Evolutionary conservation across 2,329 filamentous ascomycete genomes (phyloP), one percentile per base, ranked within the genome.

Genomic region (Exophiala viscosa): DNA sequence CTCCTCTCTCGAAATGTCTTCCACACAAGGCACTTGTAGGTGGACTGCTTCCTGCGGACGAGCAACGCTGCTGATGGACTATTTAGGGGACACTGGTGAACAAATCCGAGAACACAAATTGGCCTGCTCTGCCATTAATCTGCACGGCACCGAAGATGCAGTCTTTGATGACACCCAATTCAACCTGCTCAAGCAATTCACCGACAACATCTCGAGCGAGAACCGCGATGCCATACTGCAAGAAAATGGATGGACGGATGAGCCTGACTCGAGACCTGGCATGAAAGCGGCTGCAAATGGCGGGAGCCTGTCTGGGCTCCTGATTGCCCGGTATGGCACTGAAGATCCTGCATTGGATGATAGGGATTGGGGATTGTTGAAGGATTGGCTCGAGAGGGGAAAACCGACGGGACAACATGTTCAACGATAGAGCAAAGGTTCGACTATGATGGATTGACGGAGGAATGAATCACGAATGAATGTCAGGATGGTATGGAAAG

Each of bases 21-120:
- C 9, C 7, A 46, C 34, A 13, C 18, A 34, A n/a, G 33, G 17
- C n/a, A 53, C 50, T 17, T 53, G 45, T 48, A 35, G 38, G 45
- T 46, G 17, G 11, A 15, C 20, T 9, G 14, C 9, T 13, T 11
- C 5, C 28, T n/a, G 13, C 15, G 9, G 20, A 41, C 3, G 17
- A 11, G 5, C 8, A 3, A 3, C 14, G 5, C 15, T 35, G 44
- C n/a, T 34, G 32, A 23, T 35, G 40, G 8, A 35, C 18, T 20
- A 33, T 20, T 31, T 28, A 58, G 55, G 55, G 55, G 13, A 58
- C 36, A 58, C 55, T 13, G 52, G 52, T n/a, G 52, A 55, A 20
- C 55, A 58, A 31, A 58, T 58, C 28, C 55, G 55, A 4, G 49
- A 52, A 5, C 55, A 58, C 47, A 55, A 53, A 32, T 42, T 58